phyloP scores from a whole-genome alignment of 2,329 filamentous ascomycete species.

The Podosphaera fusca region DNA sequence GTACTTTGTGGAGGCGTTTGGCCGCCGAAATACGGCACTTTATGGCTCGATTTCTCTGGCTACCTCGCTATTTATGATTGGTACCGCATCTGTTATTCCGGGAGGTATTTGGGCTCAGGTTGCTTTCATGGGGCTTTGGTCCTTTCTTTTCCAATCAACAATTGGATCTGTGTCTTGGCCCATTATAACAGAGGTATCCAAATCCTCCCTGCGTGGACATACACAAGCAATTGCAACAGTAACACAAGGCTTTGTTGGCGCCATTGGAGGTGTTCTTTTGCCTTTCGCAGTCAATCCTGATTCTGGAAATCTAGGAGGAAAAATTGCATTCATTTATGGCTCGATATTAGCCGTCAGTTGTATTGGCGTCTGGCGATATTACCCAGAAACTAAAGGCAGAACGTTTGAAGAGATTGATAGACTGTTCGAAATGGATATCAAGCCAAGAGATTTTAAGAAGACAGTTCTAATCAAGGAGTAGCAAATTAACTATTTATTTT shows the following conservation, averaged over 20 bases:
- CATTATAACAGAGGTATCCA: constrained; percentile 22
- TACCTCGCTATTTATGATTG: constrained; percentile 7
- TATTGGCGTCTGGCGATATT: constrained; percentile 23
- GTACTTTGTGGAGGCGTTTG: constrained; percentile 15
- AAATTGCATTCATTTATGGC: constrained; percentile 21
- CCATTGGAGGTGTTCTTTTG: constrained; percentile 5
- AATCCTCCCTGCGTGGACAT: constrained; percentile 18
- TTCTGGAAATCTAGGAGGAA: constrained; percentile 18
- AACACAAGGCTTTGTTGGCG: constrained; percentile 7
- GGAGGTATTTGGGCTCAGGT: constrained; percentile 9
- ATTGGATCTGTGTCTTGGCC: constrained; percentile 20
- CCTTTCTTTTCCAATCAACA: constrained; percentile 10
- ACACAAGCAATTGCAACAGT: constrained; percentile 10
- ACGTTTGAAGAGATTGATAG: constrained; percentile 24
- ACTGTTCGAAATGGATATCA: constrained; percentile 19
- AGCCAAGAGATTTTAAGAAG: constrained; percentile 11
- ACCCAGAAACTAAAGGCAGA: constrained; percentile 22
- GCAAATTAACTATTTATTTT: background rate
- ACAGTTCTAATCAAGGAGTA: background rate
- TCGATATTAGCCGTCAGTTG: constrained; percentile 18
- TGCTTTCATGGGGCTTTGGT: constrained; percentile 10
- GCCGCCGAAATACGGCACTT: constrained; percentile 13
- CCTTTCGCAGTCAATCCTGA: constrained; percentile 19
- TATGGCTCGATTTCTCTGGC: constrained; percentile 7
- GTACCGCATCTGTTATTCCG: constrained; percentile 6